phyloP scores from a whole-genome alignment of 768 basidiomycete species.

The Trametes punicea region DNA sequence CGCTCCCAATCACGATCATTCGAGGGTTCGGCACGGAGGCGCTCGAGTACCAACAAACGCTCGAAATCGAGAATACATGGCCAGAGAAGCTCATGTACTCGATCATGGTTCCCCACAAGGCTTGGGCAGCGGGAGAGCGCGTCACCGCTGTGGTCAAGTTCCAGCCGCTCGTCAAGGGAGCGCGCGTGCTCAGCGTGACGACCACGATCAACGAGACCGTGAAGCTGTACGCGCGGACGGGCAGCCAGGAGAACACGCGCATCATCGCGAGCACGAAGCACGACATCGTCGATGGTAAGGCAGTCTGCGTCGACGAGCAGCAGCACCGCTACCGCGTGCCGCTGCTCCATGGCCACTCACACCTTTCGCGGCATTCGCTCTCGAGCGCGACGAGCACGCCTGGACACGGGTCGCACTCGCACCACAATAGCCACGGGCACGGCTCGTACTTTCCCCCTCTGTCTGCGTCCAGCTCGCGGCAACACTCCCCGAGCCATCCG shows the following conservation, averaged over 20 bases:
- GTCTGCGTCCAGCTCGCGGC: slow-evolving; percentile 6
- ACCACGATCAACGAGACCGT: slow-evolving; percentile 75
- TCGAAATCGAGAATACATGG: slow-evolving; percentile 97
- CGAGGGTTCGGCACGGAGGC: slow-evolving; percentile 78
- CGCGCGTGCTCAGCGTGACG: slow-evolving; percentile 59
- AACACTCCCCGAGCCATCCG: slow-evolving; percentile 16
- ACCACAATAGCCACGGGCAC: not conserved
- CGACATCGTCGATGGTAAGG: slow-evolving; percentile 60
- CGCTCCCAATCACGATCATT: slow-evolving; percentile 59
- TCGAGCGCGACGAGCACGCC: slow-evolving; percentile 12
- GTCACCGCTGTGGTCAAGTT: slow-evolving; percentile 84
- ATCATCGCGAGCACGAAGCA: slow-evolving; percentile 62
- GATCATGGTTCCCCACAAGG: slow-evolving; percentile 91
- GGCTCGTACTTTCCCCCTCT: slow-evolving; percentile 21
- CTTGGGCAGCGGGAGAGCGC: slow-evolving; percentile 88
- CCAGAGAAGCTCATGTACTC: slow-evolving; percentile 96
- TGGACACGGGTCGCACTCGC: not conserved
- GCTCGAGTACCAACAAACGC: slow-evolving; percentile 92
- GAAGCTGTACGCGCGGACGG: slow-evolving; percentile 53
- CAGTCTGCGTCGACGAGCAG: slow-evolving; percentile 33
- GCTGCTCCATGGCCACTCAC: slow-evolving; percentile 20
- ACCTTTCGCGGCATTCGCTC: slow-evolving; percentile 7
- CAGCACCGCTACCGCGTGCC: slow-evolving; percentile 28
- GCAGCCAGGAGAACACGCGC: slow-evolving; percentile 58
- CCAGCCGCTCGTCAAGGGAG: slow-evolving; percentile 82